Base-by-base conservation (phyloP, 352 stramenopile species). In the Phytophthora podocarpi region DNA sequence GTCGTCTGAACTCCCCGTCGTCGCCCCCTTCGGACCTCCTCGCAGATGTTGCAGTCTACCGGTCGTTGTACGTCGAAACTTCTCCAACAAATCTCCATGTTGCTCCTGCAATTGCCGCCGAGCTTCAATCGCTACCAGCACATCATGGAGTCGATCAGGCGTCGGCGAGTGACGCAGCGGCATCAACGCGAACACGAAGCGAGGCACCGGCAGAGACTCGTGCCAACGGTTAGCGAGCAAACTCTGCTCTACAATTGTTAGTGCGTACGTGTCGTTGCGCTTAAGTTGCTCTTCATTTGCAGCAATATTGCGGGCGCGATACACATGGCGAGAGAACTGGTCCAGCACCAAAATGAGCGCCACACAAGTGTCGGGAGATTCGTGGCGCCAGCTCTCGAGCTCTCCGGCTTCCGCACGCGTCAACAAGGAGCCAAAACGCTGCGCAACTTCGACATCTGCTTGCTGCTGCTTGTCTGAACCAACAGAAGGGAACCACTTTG, bases 151-250 rank as follows among this genome's bases (percentile, higher is more conserved):
- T 1, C 81, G 54, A 27, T 80, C 74, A 9, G 80, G n/a, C 15
- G 85, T 90, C 6, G 76, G 80, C 5, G 80, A 87, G 61, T 97
- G 90, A 31, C 88, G 87, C 30, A 96, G 66, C 26, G 89, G 90
- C 87, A 97, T 96, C 34, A 96, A 51, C 13, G 84, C 76, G 51
- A 96, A 96, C 48, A 94, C 81, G 52, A 90, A 91, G 26, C 71
- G 59, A 3, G 74, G 76, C 2, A 88, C 57, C 0, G 73, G 27
- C 23, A 96, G 64, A n/a, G 68, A 51, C 12, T 64, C 37, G 64
- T 95, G 75, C 76, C 76, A 93, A 21, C 47, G 32, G 3, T 66
- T 72, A 5, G 47, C 72, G 39, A 90, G 64, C 16, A 91, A 55
- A 24, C 11, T 59, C 49, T 80, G 60, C 37, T 79, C 63, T 23